phyloP scores from a whole-genome alignment of 306 rosid genomes.

The Fagus crenata region DNA sequence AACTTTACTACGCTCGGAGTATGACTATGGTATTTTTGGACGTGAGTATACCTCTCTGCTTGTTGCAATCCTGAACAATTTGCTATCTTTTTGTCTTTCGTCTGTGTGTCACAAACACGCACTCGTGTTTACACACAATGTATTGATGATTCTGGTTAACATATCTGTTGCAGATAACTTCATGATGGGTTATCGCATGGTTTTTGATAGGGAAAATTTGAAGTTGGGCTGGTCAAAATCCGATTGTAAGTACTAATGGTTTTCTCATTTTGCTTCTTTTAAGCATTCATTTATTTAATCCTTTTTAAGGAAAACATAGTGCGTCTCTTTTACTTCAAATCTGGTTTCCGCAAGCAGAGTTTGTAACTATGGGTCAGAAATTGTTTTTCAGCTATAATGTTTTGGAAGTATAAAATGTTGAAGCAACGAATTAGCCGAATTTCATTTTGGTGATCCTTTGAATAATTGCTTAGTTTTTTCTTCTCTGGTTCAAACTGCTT shows the following conservation, averaged over 20 bases:
- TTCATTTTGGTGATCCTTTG: neutral
- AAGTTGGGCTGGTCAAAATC: constrained; percentile 64
- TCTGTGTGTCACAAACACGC: neutral
- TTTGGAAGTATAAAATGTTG: neutral
- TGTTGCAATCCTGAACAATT: neutral
- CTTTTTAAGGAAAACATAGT: neutral
- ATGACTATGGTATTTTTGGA: constrained; percentile 49
- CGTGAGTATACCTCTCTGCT: constrained; percentile 48
- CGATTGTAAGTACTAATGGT: constrained; percentile 48
- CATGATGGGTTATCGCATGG: constrained; percentile 53
- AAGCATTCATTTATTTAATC: constrained; percentile 2
- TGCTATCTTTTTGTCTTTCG: neutral
- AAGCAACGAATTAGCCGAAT: neutral
- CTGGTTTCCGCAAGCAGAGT: neutral
- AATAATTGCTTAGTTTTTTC: neutral
- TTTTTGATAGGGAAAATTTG: constrained; percentile 59
- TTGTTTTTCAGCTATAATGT: neutral
- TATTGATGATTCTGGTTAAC: constrained; percentile 21
- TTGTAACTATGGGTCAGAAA: neutral
- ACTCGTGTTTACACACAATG: constrained; percentile 5
- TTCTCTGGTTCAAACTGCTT: neutral
- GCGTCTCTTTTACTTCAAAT: constrained; percentile 7
- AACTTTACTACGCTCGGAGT: constrained; percentile 29
- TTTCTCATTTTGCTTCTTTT: neutral
- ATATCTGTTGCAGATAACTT: constrained; percentile 53